Percentiles rank a stretch among this genome's conserved stretches.
Conservation (phyloP, 768 basidiomycete species). For the Ephemerocybe angulata region DNA sequence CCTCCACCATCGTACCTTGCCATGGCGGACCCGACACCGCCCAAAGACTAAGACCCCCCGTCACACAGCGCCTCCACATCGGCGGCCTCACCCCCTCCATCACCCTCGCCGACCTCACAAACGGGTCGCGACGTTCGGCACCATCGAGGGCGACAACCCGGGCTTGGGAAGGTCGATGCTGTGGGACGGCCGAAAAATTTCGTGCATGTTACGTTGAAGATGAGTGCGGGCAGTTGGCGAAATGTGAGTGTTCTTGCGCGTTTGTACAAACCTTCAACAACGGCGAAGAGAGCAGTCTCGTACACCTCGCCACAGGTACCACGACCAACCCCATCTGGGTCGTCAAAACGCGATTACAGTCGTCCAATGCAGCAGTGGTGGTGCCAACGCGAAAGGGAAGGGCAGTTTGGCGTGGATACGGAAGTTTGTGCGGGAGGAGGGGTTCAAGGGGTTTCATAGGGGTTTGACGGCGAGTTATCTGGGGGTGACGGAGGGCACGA, state of each 20-base stretch:
- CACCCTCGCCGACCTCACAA: too few species aligned
- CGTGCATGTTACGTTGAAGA: constrained; percentile 70
- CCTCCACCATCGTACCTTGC: too few species aligned
- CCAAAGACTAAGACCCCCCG: too few species aligned
- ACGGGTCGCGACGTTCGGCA: too few species aligned
- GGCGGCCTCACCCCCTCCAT: too few species aligned
- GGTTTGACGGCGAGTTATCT: constrained; percentile 93
- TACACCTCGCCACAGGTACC: constrained; percentile 84
- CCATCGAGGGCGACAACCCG: too few species aligned
- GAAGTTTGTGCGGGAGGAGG: constrained; percentile 77
- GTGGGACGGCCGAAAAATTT: constrained; percentile 68
- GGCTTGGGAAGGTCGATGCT: too few species aligned
- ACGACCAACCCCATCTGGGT: constrained; percentile 99
- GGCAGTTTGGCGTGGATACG: constrained; percentile 61
- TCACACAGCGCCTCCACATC: too few species aligned
- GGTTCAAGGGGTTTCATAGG: constrained; percentile 87
- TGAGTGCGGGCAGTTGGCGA: constrained; percentile 56
- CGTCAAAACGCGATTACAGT: constrained; percentile 95
- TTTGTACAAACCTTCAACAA: constrained; percentile 74
- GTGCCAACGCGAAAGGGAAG: constrained; percentile 33
- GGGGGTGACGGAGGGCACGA: constrained; percentile 93
- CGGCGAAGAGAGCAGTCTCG: constrained; percentile 75
- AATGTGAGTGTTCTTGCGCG: too few species aligned
- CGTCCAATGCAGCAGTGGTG: too few species aligned
- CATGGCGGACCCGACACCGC: too few species aligned